phyloP scores from a whole-genome alignment of 2,329 filamentous ascomycete species.

The Aspergillus sp. region DNA sequence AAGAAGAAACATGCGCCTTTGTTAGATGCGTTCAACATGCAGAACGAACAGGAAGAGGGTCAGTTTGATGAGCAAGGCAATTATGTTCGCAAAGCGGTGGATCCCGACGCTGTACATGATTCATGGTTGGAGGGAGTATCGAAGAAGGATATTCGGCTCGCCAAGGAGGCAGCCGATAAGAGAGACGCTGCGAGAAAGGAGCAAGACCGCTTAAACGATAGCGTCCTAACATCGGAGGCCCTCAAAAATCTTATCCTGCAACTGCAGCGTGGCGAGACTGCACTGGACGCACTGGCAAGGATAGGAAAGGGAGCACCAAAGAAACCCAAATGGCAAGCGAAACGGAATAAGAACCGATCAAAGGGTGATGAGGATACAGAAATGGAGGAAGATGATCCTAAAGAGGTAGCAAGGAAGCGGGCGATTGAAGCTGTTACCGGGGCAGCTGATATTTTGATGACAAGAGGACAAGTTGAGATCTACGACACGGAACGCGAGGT shows the following conservation, averaged over 20 bases:
- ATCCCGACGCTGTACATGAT: constrained; percentile 89
- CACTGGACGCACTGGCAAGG: constrained; percentile 81
- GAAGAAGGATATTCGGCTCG: constrained; percentile 89
- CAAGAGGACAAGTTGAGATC: constrained; percentile 80
- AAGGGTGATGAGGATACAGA: constrained; percentile 63
- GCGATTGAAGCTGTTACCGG: constrained; percentile 82
- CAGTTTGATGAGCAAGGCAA: constrained; percentile 89
- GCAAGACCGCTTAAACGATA: constrained; percentile 72
- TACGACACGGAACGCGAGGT: constrained; percentile 86
- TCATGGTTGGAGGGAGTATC: constrained; percentile 88
- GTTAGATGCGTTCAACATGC: constrained; percentile 95
- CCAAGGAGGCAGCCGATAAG: constrained; percentile 82
- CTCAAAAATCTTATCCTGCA: constrained; percentile 69
- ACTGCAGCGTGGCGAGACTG: constrained; percentile 78
- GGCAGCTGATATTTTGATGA: constrained; percentile 82
- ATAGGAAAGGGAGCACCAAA: constrained; percentile 66
- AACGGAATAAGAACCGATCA: constrained; percentile 52
- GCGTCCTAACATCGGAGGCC: constrained; percentile 69
- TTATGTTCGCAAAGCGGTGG: constrained; percentile 82
- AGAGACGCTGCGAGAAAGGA: constrained; percentile 74
- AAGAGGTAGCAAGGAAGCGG: constrained; percentile 67
- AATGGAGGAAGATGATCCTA: constrained; percentile 68
- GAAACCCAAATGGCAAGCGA: constrained; percentile 63
- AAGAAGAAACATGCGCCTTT: constrained; percentile 92
- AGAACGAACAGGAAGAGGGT: constrained; percentile 85